Conservation (phyloP, 2,329 filamentous ascomycete genomes). For the Trichoderma sp. region DNA sequence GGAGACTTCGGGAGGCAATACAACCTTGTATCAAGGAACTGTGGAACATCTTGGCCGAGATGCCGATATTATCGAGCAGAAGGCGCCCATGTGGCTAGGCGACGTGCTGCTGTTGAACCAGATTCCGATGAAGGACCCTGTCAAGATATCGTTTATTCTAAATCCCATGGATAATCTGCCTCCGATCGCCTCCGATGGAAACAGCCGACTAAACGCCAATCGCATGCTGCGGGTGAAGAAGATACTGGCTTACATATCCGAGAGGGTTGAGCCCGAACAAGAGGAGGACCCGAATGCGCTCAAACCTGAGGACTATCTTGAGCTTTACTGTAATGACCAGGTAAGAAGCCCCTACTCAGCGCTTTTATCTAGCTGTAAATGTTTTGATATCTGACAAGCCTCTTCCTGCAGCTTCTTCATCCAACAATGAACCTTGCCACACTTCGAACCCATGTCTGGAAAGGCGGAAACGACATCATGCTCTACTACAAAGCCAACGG, state of each 20-base stretch:
- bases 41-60: conserved; percentile 77
- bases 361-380: background rate
- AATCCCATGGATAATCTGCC: conserved; percentile 78
- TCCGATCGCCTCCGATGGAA: conserved; percentile 75
- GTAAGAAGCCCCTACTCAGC: conserved; percentile 53
- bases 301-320: conserved; percentile 88
- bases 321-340: conserved; percentile 92
- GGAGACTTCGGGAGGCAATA: conserved; percentile 68
- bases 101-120: conserved; percentile 84
- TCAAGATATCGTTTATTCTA: conserved; percentile 94
- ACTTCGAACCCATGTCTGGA: conserved; percentile 89
- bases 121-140: conserved; percentile 83
- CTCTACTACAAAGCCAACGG: conserved; percentile 92
- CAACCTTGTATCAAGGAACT: conserved; percentile 89
- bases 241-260: conserved; percentile 88
- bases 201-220: conserved; percentile 92
- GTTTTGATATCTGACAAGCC: conserved; percentile 26
- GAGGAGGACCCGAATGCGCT: conserved; percentile 64
- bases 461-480: conserved; percentile 89
- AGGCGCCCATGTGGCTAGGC: conserved; percentile 88
- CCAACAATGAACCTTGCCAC: conserved; percentile 92
- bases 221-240: conserved; percentile 96
- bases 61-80: conserved; percentile 81
- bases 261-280: conserved; percentile 78
- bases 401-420: conserved; percentile 60